Percentiles rank a stretch among this genome's conserved stretches.
Conservation (phyloP, 345 rosid species). For the Camelina neglecta region DNA sequence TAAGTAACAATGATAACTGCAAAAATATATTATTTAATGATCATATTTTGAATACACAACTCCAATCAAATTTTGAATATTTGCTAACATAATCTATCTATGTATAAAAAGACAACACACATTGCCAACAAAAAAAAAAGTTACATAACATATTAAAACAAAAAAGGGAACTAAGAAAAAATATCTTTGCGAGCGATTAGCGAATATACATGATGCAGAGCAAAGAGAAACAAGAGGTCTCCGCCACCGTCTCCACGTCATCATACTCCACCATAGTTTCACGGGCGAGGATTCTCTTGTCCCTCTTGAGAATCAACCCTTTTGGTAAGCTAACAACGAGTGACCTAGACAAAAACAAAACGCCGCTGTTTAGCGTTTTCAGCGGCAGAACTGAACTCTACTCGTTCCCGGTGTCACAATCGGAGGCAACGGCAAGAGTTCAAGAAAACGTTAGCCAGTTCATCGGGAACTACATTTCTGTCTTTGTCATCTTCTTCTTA, state of each 20-base stretch:
- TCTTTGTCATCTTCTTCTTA: slow-evolving; percentile 65
- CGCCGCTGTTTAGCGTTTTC: slow-evolving; percentile 65
- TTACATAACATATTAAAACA: neutral
- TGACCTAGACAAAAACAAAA: slow-evolving; percentile 62
- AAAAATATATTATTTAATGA: neutral
- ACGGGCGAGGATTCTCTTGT: slow-evolving; percentile 46
- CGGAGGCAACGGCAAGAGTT: slow-evolving; percentile 63
- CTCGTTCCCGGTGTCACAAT: slow-evolving; percentile 64
- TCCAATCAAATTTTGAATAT: neutral
- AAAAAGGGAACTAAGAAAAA: neutral
- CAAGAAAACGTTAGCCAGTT: slow-evolving; percentile 81
- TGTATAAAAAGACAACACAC: neutral
- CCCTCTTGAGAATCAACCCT: slow-evolving; percentile 73
- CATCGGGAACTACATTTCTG: slow-evolving; percentile 67
- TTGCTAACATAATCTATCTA: neutral
- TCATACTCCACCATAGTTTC: slow-evolving; percentile 3
- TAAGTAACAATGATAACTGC: neutral
- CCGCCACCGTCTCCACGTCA: neutral
- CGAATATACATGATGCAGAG: slow-evolving; percentile 6
- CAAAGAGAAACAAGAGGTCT: neutral
- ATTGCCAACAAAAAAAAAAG: neutral
- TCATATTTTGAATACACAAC: too few relatives aligned
- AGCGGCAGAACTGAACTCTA: slow-evolving; percentile 57
- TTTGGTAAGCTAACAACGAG: slow-evolving; percentile 69
- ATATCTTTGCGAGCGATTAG: neutral